A percentile compares a stretch with the other conserved stretches of the same genome.
These are phyloP conservation scores for Hypholoma sublateritium DNA, from an alignment of 768 basidiomycete species.

Conservation along the genomic window DNA sequence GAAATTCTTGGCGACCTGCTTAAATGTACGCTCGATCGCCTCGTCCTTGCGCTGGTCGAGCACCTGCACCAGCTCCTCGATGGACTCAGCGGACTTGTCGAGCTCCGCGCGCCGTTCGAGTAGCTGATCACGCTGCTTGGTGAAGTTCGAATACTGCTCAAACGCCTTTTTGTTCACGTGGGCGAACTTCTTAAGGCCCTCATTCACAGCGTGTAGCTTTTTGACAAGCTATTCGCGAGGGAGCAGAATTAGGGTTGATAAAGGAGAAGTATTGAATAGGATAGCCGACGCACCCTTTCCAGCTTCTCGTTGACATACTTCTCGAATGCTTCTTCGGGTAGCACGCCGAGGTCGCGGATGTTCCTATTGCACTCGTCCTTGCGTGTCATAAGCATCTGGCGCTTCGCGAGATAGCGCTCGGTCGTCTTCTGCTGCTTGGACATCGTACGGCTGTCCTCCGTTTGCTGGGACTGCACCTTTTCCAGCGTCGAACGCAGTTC, in stretches of 20 bases:
- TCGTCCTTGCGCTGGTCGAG: conserved; percentile 98
- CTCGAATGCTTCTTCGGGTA: conserved; percentile 96
- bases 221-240: conserved; percentile 70
- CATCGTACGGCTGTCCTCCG: conserved; percentile 84
- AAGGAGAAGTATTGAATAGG: not conserved
- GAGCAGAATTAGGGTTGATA: not conserved
- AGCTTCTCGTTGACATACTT: conserved; percentile 88
- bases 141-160: conserved; percentile 97
- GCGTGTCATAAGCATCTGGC: conserved; percentile 77
- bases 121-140: conserved; percentile 94
- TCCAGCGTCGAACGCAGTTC: conserved; percentile 68
- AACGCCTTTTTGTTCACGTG: conserved; percentile 99
- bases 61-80: conserved; percentile 89
- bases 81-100: conserved; percentile 85
- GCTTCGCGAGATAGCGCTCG: conserved; percentile 91
- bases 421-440: conserved; percentile 94
- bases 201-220: conserved; percentile 89
- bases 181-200: conserved; percentile 92
- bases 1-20: conserved; percentile 96
- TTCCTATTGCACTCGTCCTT: conserved; percentile 95
- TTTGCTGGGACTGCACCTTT: conserved; percentile 74
- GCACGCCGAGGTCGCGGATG: conserved; percentile 92
- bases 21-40: conserved; percentile 97
- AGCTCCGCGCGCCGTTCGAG: conserved; percentile 85
- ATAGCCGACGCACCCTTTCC: conserved; percentile 64